Evolutionary conservation across 2,329 filamentous ascomycete genomes (phyloP), one percentile per base, ranked within the genome.

Genomic region (Colletotrichum tanaceti): DNA sequence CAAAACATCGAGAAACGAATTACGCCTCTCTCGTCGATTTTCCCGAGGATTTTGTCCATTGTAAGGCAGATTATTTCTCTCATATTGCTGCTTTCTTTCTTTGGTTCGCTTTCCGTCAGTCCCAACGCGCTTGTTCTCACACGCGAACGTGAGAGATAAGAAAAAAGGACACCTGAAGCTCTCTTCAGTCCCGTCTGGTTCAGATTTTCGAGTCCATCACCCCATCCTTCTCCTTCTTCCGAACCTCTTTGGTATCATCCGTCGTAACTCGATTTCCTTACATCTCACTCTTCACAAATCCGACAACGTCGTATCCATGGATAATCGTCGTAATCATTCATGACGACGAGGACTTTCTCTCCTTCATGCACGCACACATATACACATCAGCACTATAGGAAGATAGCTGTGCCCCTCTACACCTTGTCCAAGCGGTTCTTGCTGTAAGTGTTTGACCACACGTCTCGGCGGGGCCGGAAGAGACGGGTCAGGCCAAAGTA

Each of bases 401-500:
- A 16, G n/a, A 38, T n/a, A 20, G n/a, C n/a, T 6, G 5, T 22
- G n/a, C 11, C 32, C 3, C n/a, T 41, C 28, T 18, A 68, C 38
- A 70, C 49, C 57, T 52, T 57, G 18, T 55, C 57, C 54, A 65
- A 38, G 44, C 54, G 53, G 57, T 43, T 55, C 41, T 65, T 63
- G 59, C n/a, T n/a, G n/a, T 71, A 69, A 22, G 70, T 71, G 55
- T 71, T 71, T 53, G 70, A 71, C 74, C 79, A 81, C 14, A 77
- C 76, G 32, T 73, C 75, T 50, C 75, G 76, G 47, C 73, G 76
- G 9, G 77, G 77, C 57, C 75, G 75, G 43, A 78, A 70, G 0
- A 90, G 73, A 32, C 86, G 81, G 72, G 84, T 84, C n/a, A 93
- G 74, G 0, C 90, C 90, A 74, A 91, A 76, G 79, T 83, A 89